phyloP scores from a whole-genome alignment of 306 rosid species.

The Ammopiptanthus mongolicus region DNA sequence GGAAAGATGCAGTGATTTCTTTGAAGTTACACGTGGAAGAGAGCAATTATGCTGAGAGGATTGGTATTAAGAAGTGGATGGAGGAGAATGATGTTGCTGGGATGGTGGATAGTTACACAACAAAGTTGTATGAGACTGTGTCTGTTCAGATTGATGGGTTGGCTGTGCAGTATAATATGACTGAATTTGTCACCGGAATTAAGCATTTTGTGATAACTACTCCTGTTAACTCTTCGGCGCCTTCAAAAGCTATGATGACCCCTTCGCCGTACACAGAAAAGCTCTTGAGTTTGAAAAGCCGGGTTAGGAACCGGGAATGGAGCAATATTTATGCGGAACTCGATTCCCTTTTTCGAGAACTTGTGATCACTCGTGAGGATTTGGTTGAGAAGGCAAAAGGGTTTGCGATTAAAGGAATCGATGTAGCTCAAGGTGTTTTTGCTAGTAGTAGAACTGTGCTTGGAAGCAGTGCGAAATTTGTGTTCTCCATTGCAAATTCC shows the following conservation, averaged over 20 bases:
- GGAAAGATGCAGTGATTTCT: constrained; percentile 84
- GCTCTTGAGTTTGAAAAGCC: constrained; percentile 64
- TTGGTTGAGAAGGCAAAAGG: constrained; percentile 81
- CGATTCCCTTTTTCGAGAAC: constrained; percentile 60
- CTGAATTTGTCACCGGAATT: constrained; percentile 76
- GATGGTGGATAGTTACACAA: constrained; percentile 70
- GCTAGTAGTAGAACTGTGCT: constrained; percentile 65
- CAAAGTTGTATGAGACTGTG: constrained; percentile 73
- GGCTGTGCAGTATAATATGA: constrained; percentile 85
- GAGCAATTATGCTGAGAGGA: constrained; percentile 79
- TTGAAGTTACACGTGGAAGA: constrained; percentile 73
- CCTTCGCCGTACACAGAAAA: constrained; percentile 64
- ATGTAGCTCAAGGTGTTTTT: constrained; percentile 64
- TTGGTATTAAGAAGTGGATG: constrained; percentile 89
- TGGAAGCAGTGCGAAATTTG: constrained; percentile 61
- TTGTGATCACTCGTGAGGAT: constrained; percentile 73
- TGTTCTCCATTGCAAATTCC: constrained; percentile 69
- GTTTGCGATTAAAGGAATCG: constrained; percentile 64
- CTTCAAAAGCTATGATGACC: constrained; percentile 32
- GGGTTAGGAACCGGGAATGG: constrained; percentile 71
- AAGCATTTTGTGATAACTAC: constrained; percentile 62
- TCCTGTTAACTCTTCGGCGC: constrained; percentile 44
- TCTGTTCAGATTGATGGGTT: constrained; percentile 79
- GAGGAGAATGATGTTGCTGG: constrained; percentile 93
- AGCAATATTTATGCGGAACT: constrained; percentile 58